Conservation (phyloP, 495 filamentous ascomycete genomes). For the Trichoderma virens region DNA sequence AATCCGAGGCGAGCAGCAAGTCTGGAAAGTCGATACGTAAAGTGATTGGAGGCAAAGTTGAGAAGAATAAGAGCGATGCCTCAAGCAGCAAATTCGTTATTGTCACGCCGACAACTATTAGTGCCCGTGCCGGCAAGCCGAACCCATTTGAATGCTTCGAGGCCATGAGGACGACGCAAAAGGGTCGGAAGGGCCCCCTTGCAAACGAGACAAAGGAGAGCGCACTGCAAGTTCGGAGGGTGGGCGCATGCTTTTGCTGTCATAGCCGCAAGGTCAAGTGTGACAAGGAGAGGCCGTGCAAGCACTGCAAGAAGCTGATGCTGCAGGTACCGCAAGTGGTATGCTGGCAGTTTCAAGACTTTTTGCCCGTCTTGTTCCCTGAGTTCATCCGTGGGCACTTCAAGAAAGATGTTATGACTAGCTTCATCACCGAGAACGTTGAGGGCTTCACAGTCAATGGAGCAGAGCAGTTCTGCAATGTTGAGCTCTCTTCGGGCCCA, state of each 20-base stretch:
- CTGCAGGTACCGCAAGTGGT: slow-evolving; percentile 35
- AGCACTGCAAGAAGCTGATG: slow-evolving; percentile 38
- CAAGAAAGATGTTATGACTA: slow-evolving; percentile 32
- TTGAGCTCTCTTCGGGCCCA: slow-evolving; percentile 35
- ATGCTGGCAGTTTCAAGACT: slow-evolving; percentile 42
- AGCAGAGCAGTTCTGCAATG: slow-evolving; percentile 26
- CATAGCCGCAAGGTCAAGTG: slow-evolving; percentile 40
- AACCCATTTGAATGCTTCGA: slow-evolving; percentile 44
- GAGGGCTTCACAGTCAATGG: slow-evolving; percentile 29
- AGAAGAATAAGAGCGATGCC: slow-evolving; percentile 27
- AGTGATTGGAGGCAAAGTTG: slow-evolving; percentile 24
- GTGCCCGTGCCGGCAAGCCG: slow-evolving; percentile 31
- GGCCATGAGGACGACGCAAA: slow-evolving; percentile 33
- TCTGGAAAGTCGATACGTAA: slow-evolving; percentile 28
- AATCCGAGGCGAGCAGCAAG: slow-evolving; percentile 19
- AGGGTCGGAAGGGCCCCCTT: slow-evolving; percentile 40
- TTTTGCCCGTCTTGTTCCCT: slow-evolving; percentile 36
- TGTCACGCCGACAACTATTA: slow-evolving; percentile 38
- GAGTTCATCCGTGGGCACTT: slow-evolving; percentile 42
- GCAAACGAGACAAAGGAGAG: slow-evolving; percentile 38
- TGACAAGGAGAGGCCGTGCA: slow-evolving; percentile 39
- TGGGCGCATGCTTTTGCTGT: slow-evolving; percentile 44
- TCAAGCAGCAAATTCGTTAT: slow-evolving; percentile 38
- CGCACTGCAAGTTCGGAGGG: slow-evolving; percentile 38
- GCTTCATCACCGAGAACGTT: slow-evolving; percentile 36